phyloP scores from a whole-genome alignment of 2,329 filamentous ascomycete genomes.

The Thielaviopsis ethacetica region DNA sequence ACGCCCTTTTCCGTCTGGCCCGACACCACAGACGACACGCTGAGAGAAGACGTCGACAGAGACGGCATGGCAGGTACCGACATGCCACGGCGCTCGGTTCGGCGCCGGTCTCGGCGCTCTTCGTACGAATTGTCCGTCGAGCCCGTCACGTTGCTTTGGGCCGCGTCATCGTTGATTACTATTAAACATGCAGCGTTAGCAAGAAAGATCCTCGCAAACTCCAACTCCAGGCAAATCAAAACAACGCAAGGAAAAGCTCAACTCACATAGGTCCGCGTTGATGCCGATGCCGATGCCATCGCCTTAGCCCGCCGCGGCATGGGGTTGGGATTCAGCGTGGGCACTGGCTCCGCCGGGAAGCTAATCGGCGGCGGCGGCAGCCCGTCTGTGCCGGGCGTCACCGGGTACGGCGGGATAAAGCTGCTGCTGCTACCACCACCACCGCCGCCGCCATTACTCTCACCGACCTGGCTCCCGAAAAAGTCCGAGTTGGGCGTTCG shows the following conservation, averaged over 20 bases:
- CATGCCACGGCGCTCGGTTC: conserved; percentile 1
- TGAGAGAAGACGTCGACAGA: background rate
- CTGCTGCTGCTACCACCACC: background rate
- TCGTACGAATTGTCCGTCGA: background rate
- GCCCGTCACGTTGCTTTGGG: background rate
- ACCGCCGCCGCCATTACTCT: background rate
- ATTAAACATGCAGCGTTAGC: background rate
- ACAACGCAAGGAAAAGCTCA: background rate
- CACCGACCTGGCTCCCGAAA: background rate
- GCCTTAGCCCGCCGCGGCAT: background rate
- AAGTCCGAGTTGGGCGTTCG: background rate
- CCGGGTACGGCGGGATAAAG: conserved; percentile 10
- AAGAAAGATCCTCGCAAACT: no score
- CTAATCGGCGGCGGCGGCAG: conserved; percentile 10
- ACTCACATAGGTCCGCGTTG: background rate
- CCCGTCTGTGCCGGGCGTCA: conserved; percentile 8
- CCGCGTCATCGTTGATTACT: conserved; percentile 1
- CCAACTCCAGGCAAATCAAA: background rate
- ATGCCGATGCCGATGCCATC: background rate
- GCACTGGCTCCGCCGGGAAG: conserved; percentile 4
- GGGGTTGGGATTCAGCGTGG: background rate
- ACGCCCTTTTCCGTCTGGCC: conserved; percentile 17
- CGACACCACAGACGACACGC: background rate
- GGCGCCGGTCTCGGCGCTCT: conserved; percentile 3
- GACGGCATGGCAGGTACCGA: background rate